Evolutionary conservation across 1,139 yeast species (phyloP), one percentile per base, ranked within the genome.

Genomic region (Yamadazyma dendronema): DNA sequence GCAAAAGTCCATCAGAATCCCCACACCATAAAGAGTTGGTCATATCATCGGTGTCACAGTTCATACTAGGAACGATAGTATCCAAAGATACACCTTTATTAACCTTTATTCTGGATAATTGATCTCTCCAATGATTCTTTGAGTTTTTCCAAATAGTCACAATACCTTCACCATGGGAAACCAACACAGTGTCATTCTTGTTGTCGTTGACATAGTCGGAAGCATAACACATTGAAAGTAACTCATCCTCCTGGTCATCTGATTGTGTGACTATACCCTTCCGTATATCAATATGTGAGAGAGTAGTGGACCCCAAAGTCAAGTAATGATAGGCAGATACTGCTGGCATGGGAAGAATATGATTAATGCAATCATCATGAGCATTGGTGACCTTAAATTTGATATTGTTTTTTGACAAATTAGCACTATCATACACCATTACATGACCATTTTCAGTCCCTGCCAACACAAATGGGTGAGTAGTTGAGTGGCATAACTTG

Each of bases 191-290:
- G 30, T 82, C 88, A 41, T 78, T 82, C 27, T 74, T 75, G 17
- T 71, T 67, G n/a, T 75, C 79, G 28, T 50, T 57, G 16, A 59
- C 52, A 36, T 47, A 52, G 44, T 82, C 85, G 2, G 67, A 55
- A 0, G 83, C 75, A 61, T 76, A 82, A 34, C 87, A 70, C 57
- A 89, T 84, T 34, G 92, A 73, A 35, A 90, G 62, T 23, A 92
- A 66, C 56, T 92, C 98, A 53, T 92, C 97, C 48, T 86, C 96
- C 62, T 92, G 98, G 53, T 89, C 92, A 48, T 89, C 97, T 25
- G 84, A 77, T 41, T 79, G 81, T 1, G 77, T 66, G 4, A 79
- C 53, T 0, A 81, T 65, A 11, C 83, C 84, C 49, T 85, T 86
- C 37, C 96, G 69, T 4, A 84, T 70, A 57, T 92, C 97, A 50